phyloP scores from a whole-genome alignment of 2,329 filamentous ascomycete genomes.

The Didymella pomorum region DNA sequence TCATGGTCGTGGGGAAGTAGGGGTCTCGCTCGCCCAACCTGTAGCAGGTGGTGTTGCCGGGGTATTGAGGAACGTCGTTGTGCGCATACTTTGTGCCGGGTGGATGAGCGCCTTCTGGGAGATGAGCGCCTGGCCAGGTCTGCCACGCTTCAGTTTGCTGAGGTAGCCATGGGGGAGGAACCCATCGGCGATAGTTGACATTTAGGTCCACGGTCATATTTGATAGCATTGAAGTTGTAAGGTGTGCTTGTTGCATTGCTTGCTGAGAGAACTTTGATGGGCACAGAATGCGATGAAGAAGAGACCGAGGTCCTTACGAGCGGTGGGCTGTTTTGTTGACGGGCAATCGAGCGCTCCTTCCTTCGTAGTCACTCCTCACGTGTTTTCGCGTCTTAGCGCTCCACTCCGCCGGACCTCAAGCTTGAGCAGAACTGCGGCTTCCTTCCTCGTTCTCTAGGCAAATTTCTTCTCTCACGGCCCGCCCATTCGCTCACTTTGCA shows the following conservation, averaged over 20 bases:
- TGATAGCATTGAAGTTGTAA: too few relatives aligned
- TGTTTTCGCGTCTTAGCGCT: constrained; percentile 27
- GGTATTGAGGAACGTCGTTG: background rate
- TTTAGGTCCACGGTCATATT: background rate
- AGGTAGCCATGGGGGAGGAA: background rate
- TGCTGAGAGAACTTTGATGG: background rate
- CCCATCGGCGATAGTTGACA: too few relatives aligned
- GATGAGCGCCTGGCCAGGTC: constrained; percentile 5
- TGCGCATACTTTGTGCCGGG: background rate
- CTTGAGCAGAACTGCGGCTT: constrained; percentile 5
- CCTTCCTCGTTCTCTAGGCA: constrained; percentile 15
- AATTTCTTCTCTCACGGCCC: constrained; percentile 2
- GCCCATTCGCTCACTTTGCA: constrained; percentile 16
- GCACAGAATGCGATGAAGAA: background rate
- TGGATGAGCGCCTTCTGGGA: background rate
- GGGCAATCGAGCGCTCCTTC: constrained; percentile 21
- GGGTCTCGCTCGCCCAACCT: background rate
- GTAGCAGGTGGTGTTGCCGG: constrained; percentile 1
- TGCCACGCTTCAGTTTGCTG: background rate
- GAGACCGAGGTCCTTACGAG: background rate
- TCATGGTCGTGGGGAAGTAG: background rate
- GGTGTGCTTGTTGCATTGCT: background rate
- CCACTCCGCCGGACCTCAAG: constrained; percentile 14
- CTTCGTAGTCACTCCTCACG: constrained; percentile 25
- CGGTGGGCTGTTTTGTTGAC: background rate